Conservation (phyloP, 164 flowering plant genomes). For the Stephania yunnanensis region DNA sequence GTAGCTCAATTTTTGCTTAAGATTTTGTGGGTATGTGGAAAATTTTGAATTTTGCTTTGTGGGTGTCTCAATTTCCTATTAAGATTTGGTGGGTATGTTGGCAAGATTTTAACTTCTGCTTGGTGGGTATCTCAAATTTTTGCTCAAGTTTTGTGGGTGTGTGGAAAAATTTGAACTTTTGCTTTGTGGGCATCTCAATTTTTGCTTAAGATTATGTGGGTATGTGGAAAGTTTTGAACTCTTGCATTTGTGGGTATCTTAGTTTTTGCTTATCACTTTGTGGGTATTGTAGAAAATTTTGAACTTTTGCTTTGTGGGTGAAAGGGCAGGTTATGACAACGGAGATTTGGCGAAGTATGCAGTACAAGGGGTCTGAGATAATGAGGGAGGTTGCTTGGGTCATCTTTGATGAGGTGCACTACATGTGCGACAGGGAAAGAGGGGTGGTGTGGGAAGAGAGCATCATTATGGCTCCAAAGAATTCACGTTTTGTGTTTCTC, state of each 20-base stretch:
- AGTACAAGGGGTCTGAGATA: slow-evolving; percentile 34
- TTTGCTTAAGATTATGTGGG: neutral
- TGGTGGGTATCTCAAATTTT: slow-evolving; percentile 6
- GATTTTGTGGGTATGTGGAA: too few relatives aligned
- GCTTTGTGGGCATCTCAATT: slow-evolving; percentile 4
- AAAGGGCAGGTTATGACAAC: slow-evolving; percentile 85
- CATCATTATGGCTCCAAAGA: slow-evolving; percentile 93
- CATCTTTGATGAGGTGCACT: slow-evolving; percentile 96
- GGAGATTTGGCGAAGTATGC: slow-evolving; percentile 99
- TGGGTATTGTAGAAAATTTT: too few relatives aligned
- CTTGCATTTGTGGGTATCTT: too few relatives aligned
- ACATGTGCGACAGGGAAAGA: slow-evolving; percentile 96
- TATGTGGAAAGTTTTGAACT: too few relatives aligned
- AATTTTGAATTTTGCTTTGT: neutral
- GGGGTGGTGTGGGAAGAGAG: slow-evolving; percentile 99
- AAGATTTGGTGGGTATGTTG: too few relatives aligned
- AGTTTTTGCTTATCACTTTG: too few relatives aligned
- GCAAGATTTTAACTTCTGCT: neutral
- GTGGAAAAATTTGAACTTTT: neutral
- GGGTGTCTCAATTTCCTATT: neutral
- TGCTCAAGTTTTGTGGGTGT: neutral
- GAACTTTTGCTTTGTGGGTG: too few relatives aligned
- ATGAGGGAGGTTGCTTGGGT: slow-evolving; percentile 91
- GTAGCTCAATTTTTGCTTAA: too few relatives aligned
- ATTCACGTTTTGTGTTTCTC: slow-evolving; percentile 85